Evolutionary conservation across 495 filamentous ascomycete genomes (phyloP).

Genomic region (Aspergillus bertholletiae): DNA sequence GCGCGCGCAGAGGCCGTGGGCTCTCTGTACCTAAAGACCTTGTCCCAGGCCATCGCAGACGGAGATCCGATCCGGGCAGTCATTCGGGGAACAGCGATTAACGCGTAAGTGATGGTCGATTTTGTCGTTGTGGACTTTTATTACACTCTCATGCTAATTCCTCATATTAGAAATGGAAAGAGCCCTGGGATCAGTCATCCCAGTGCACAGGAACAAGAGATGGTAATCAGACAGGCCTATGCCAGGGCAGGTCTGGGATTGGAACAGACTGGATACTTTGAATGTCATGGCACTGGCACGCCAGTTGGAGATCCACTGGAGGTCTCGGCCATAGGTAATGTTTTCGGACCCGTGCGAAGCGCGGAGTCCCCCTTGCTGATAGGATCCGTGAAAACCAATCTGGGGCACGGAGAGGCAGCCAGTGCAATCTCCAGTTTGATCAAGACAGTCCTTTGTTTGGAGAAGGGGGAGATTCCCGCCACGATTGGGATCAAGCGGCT

Average conservation of each 20-base stretch:
- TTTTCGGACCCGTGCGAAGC: too few species aligned
- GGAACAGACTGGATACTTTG: conserved; percentile 34
- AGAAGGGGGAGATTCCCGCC: too few species aligned
- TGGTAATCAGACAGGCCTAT: conserved; percentile 22
- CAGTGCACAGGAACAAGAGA: conserved; percentile 47
- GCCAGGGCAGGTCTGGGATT: conserved; percentile 5
- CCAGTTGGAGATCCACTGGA: conserved; percentile 36
- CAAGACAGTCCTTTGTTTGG: too few species aligned
- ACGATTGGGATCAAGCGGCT: too few species aligned
- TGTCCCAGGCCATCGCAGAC: conserved; percentile 26
- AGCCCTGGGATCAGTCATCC: too few species aligned
- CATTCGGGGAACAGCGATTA: conserved; percentile 29
- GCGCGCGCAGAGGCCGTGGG: conserved; percentile 53
- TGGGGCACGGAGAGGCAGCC: too few species aligned
- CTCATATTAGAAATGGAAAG: too few species aligned
- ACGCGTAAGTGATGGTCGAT: too few species aligned
- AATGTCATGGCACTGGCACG: conserved; percentile 41
- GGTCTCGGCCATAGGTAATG: too few species aligned
- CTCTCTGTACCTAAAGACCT: conserved; percentile 30
- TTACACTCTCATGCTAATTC: too few species aligned
- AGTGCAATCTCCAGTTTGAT: too few species aligned
- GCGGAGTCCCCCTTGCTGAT: conserved; percentile 31
- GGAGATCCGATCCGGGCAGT: conserved; percentile 35
- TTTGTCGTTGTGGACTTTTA: too few species aligned
- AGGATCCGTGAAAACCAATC: neutral